These are phyloP conservation scores for Clonostachys sp. DNA, from an alignment of 2,329 filamentous ascomycete species.

Conservation along the genomic window DNA sequence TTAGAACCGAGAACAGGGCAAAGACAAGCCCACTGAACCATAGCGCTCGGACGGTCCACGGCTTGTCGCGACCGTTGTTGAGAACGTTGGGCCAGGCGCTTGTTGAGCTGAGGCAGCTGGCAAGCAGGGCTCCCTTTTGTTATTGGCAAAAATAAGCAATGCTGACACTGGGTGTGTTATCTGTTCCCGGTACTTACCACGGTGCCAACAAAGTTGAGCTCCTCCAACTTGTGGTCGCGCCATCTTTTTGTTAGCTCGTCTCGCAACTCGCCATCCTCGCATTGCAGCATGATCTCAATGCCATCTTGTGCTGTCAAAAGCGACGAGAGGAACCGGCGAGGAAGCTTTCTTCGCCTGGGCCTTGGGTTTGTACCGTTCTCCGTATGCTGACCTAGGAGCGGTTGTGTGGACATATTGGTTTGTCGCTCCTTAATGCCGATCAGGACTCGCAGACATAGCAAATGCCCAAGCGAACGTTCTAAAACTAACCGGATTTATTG, in stretches of 20 bases:
- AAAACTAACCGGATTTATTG: no score
- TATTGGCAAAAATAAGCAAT: neutral
- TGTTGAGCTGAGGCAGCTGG: conserved; percentile 32
- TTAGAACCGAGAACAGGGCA: conserved; percentile 42
- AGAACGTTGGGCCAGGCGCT: conserved; percentile 35
- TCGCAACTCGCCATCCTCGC: conserved; percentile 2
- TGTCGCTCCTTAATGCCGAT: no score
- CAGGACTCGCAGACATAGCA: no score
- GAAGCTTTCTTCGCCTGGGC: no score
- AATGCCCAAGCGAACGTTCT: no score
- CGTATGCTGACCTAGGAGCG: no score
- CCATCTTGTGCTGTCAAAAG: neutral
- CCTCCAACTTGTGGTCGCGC: conserved; percentile 29
- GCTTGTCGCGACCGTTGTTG: conserved; percentile 22
- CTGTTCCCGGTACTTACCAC: conserved; percentile 11
- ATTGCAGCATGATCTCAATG: conserved; percentile 1
- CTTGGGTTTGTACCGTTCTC: no score
- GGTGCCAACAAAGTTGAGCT: conserved; percentile 33
- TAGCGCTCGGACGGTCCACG: conserved; percentile 31
- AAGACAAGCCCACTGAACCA: conserved; percentile 40
- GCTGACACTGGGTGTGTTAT: neutral
- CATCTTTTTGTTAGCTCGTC: conserved; percentile 27
- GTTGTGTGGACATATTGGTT: no score
- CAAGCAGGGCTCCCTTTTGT: conserved; percentile 22
- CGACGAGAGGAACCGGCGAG: no score